Percentiles rank a stretch among this genome's conserved stretches.
Evolutionary conservation across 768 basidiomycete genomes (phyloP).

Genomic region (Lactifluus echinatus): DNA sequence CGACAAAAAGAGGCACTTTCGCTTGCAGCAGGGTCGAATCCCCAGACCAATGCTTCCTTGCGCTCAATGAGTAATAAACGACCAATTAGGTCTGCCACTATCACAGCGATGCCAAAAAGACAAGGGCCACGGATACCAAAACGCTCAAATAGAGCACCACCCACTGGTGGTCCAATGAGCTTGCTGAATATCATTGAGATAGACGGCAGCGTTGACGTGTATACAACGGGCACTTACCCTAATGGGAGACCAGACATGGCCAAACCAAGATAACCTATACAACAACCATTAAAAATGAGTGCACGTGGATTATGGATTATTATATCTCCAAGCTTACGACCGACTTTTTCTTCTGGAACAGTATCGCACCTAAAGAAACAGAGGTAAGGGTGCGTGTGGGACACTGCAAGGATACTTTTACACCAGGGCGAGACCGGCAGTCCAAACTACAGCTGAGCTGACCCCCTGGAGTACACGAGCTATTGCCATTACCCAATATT

Average conservation of each 20-base stretch:
- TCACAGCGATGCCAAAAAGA: conserved; percentile 30
- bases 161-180: conserved; percentile 32
- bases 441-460: conserved; percentile 35
- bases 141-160: conserved; percentile 30
- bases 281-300: neutral
- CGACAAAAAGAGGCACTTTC: neutral
- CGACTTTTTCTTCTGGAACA: conserved; percentile 28
- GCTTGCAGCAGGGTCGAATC: conserved; percentile 21
- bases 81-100: conserved; percentile 29
- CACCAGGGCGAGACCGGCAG: conserved; percentile 33
- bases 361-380: conserved; percentile 30
- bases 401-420: conserved; percentile 17
- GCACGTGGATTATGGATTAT: neutral
- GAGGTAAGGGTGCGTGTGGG: neutral
- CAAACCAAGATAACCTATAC: conserved; percentile 32
- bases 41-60: conserved; percentile 28
- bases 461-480: conserved; percentile 34
- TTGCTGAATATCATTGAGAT: conserved; percentile 20
- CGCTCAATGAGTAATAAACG: conserved; percentile 34
- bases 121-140: conserved; percentile 34
- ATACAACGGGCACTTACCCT: conserved; percentile 24
- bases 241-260: conserved; percentile 34
- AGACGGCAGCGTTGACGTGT: neutral
- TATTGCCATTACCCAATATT: conserved; percentile 33
- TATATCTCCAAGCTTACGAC: conserved; percentile 30